These are phyloP conservation scores for Phallus indusiatus DNA, from an alignment of 768 basidiomycete genomes.

Conservation along the genomic window DNA sequence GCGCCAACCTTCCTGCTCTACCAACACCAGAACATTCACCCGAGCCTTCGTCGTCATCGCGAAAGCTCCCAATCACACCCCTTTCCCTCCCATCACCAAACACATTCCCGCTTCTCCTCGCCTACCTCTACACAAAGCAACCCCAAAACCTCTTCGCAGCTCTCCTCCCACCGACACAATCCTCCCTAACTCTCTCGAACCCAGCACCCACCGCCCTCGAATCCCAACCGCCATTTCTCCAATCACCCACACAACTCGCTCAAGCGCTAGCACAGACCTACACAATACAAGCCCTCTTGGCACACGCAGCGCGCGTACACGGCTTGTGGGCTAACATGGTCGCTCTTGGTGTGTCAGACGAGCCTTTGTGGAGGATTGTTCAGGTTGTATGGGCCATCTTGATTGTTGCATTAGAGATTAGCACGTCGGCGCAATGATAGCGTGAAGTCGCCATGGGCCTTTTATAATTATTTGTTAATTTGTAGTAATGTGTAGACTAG, in stretches of 20 bases:
- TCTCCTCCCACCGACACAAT: slow-evolving; percentile 16
- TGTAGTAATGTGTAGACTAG: no score
- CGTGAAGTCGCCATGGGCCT: no score
- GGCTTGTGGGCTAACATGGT: slow-evolving; percentile 10
- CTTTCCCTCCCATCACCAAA: slow-evolving; percentile 15
- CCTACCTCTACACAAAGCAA: slow-evolving; percentile 17
- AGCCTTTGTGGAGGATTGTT: slow-evolving; percentile 3
- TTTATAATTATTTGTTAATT: no score
- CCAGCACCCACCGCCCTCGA: not conserved
- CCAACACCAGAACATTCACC: not conserved
- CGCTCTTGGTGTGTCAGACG: slow-evolving; percentile 9
- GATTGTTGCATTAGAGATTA: slow-evolving; percentile 1
- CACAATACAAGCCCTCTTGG: slow-evolving; percentile 3
- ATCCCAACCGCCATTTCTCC: slow-evolving; percentile 20
- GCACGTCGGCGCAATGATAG: not conserved
- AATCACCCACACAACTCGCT: slow-evolving; percentile 6
- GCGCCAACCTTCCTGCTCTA: slow-evolving; percentile 7
- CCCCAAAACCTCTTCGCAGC: slow-evolving; percentile 12
- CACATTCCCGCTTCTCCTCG: slow-evolving; percentile 16
- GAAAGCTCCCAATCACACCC: slow-evolving; percentile 14
- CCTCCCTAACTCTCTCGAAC: slow-evolving; percentile 20
- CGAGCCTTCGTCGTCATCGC: no score
- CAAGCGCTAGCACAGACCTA: slow-evolving; percentile 2
- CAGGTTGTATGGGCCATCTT: slow-evolving; percentile 9
- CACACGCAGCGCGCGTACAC: slow-evolving; percentile 4